phyloP scores from a whole-genome alignment of 2,329 filamentous ascomycete species.

The Chaetomiaceae sp. region DNA sequence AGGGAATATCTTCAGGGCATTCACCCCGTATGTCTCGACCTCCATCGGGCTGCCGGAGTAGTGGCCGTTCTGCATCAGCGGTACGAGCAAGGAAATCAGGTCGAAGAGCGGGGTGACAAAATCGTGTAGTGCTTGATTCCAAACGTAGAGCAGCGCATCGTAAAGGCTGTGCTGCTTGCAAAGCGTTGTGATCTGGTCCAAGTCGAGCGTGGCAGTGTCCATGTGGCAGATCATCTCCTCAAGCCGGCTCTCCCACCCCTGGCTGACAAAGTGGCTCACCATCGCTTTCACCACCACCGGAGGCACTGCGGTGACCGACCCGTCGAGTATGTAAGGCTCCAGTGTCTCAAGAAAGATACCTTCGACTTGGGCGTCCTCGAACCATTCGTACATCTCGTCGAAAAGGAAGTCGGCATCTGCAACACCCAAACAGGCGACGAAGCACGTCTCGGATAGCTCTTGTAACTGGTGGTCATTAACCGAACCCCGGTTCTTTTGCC shows the following conservation, averaged over 20 bases:
- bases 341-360: conserved; percentile 82
- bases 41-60: conserved; percentile 49
- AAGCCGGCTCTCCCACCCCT: conserved; percentile 69
- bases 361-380: conserved; percentile 68
- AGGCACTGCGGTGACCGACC: conserved; percentile 68
- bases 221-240: conserved; percentile 95
- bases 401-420: conserved; percentile 79
- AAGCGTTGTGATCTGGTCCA: conserved; percentile 84
- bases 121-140: conserved; percentile 85
- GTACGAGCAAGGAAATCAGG: conserved; percentile 64
- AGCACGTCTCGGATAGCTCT: conserved; percentile 77
- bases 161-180: conserved; percentile 92
- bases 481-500: conserved; percentile 43
- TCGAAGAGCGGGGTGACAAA: conserved; percentile 89
- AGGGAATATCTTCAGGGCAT: conserved; percentile 87
- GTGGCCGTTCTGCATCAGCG: conserved; percentile 52
- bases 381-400: conserved; percentile 85
- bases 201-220: conserved; percentile 83
- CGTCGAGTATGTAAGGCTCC: conserved; percentile 81
- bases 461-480: conserved; percentile 58
- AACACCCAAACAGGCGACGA: conserved; percentile 75
- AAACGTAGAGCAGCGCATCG: conserved; percentile 93
- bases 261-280: conserved; percentile 72
- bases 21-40: conserved; percentile 58
- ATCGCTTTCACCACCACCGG: conserved; percentile 81